A percentile compares a stretch with the other conserved stretches of the same genome.
phyloP scores from a whole-genome alignment of 257 asterid species.

The Gentiana macrophylla region DNA sequence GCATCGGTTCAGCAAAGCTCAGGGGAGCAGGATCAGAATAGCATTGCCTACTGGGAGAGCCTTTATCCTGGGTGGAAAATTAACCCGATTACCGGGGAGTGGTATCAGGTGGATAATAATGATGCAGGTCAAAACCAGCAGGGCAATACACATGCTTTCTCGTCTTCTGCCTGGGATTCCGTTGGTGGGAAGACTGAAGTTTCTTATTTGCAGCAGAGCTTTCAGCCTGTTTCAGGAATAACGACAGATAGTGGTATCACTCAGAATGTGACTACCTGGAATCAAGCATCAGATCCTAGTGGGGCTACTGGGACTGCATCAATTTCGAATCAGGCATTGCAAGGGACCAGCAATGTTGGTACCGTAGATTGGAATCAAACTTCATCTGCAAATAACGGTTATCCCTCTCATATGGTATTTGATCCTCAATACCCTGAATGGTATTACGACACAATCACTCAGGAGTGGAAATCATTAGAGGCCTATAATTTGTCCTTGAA shows the following conservation, averaged over 20 bases:
- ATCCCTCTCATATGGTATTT: conserved; percentile 83
- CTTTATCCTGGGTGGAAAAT: conserved; percentile 89
- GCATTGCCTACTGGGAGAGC: conserved; percentile 65
- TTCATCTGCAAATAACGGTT: conserved; percentile 38
- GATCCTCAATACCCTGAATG: conserved; percentile 95
- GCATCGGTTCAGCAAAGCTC: conserved; percentile 33
- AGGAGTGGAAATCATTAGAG: conserved; percentile 68
- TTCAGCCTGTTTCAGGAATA: conserved; percentile 44
- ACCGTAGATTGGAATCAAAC: conserved; percentile 47
- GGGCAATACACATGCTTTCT: conserved; percentile 20
- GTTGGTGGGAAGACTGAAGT: conserved; percentile 36
- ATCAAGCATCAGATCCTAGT: conserved; percentile 35
- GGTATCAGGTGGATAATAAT: conserved; percentile 70
- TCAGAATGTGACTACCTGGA: conserved; percentile 39
- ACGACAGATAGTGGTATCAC: conserved; percentile 40
- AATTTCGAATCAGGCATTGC: conserved; percentile 21
- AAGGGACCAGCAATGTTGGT: conserved; percentile 16
- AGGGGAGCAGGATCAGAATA: conserved; percentile 37
- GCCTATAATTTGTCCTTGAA: conserved; percentile 38
- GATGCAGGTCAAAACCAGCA: conserved; percentile 24
- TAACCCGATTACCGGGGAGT: conserved; percentile 60
- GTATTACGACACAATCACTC: conserved; percentile 69
- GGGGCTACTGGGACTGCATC: conserved; percentile 9
- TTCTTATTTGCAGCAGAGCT: conserved; percentile 65
- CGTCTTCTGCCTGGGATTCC: conserved; percentile 32